Percentiles rank a stretch among this genome's conserved stretches.
Conservation (phyloP, 2,329 filamentous ascomycete species). For the Pyrenochaeta sp. region DNA sequence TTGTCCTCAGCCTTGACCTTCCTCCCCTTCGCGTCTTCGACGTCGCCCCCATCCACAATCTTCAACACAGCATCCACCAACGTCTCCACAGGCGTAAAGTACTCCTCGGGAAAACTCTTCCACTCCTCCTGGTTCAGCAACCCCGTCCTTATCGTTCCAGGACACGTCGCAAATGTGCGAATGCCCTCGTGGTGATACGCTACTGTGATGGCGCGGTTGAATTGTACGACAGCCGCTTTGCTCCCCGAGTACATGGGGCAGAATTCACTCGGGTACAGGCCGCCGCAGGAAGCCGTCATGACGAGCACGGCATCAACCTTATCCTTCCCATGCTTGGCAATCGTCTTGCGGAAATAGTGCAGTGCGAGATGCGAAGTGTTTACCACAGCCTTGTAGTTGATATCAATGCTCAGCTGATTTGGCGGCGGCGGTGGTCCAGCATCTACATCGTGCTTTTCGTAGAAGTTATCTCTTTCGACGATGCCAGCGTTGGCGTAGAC, state of each 20-base stretch:
- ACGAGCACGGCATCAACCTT: slow-evolving; percentile 39
- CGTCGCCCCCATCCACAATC: slow-evolving; percentile 41
- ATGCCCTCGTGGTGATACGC: slow-evolving; percentile 48
- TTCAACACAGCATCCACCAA: slow-evolving; percentile 40
- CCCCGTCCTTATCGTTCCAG: slow-evolving; percentile 50
- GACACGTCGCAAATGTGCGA: slow-evolving; percentile 52
- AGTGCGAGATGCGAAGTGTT: slow-evolving; percentile 53
- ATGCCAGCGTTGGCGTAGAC: slow-evolving; percentile 61
- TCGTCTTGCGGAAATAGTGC: slow-evolving; percentile 51
- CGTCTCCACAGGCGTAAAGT: slow-evolving; percentile 44
- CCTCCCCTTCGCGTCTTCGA: slow-evolving; percentile 35
- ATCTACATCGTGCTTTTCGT: slow-evolving; percentile 42
- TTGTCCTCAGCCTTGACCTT: slow-evolving; percentile 28
- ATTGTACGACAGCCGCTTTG: slow-evolving; percentile 52
- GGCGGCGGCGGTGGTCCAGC: slow-evolving; percentile 38
- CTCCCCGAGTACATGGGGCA: slow-evolving; percentile 38
- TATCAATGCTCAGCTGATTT: slow-evolving; percentile 48
- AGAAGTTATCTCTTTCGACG: slow-evolving; percentile 55
- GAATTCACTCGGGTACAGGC: slow-evolving; percentile 48
- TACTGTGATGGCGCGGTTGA: slow-evolving; percentile 50
- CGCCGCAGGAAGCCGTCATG: slow-evolving; percentile 51
- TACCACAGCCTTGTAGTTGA: slow-evolving; percentile 50
- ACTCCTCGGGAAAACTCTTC: slow-evolving; percentile 43
- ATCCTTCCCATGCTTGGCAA: slow-evolving; percentile 25
- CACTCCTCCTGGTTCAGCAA: slow-evolving; percentile 45